A percentile compares a stretch with the other conserved stretches of the same genome.
These are phyloP conservation scores for Meyerozyma sp. DNA, from an alignment of 1,139 yeast species.

Conservation along the genomic window DNA sequence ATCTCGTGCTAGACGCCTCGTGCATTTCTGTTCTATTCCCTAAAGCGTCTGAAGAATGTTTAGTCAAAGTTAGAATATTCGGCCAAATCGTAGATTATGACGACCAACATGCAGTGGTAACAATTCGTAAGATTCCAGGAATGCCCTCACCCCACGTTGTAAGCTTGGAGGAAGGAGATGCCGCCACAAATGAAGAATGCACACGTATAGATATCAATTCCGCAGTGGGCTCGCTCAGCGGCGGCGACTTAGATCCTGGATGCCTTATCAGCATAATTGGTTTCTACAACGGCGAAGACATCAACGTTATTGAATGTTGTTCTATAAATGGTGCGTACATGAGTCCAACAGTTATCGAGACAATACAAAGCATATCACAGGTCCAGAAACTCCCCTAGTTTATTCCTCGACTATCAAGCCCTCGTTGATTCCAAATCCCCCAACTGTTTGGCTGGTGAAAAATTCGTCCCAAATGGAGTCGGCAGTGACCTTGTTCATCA, in stretches of 20 bases:
- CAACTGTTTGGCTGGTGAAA: conserved; percentile 29
- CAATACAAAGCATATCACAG: conserved; percentile 10
- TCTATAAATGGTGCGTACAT: conserved; percentile 10
- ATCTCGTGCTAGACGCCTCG: conserved; percentile 5
- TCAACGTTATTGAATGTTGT: conserved; percentile 16
- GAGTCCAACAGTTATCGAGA: conserved; percentile 9
- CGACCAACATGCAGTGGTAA: not conserved
- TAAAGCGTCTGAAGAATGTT: conserved; percentile 2
- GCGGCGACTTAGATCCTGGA: conserved; percentile 3
- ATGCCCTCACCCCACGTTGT: not conserved
- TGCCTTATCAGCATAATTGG: conserved; percentile 11
- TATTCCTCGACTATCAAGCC: not conserved
- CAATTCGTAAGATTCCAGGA: not conserved
- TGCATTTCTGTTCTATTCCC: not conserved
- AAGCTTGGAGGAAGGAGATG: not conserved
- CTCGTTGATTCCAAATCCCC: not conserved
- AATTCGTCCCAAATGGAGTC: conserved; percentile 78
- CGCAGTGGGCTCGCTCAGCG: not conserved
- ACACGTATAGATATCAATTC: not conserved
- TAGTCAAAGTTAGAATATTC: conserved; percentile 2
- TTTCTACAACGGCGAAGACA: conserved; percentile 12
- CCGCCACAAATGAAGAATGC: not conserved
- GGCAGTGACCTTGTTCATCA: conserved; percentile 61
- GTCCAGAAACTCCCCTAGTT: conserved; percentile 8
- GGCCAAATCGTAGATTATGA: conserved; percentile 1